Conservation (phyloP, 371 early-diverging fungal genomes). For the Rhizopus delemar region DNA sequence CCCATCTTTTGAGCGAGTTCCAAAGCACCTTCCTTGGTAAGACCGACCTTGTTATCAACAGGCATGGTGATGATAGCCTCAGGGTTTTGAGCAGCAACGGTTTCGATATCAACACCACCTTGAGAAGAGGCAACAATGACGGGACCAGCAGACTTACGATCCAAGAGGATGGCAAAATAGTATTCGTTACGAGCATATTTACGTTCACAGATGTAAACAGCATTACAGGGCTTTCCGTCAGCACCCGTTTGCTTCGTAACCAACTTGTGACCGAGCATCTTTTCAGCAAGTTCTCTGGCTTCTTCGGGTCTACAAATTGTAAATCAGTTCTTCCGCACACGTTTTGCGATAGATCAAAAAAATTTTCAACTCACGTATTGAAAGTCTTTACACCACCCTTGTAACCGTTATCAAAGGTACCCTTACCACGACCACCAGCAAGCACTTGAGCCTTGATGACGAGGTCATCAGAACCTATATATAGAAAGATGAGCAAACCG, state of each 20-base stretch:
- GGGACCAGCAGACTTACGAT: constrained; percentile 92
- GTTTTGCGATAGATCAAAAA: constrained; percentile 1
- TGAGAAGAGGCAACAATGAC: constrained; percentile 94
- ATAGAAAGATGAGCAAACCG: neutral
- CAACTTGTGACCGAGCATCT: constrained; percentile 97
- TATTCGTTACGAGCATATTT: constrained; percentile 94
- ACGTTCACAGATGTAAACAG: constrained; percentile 94
- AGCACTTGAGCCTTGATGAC: constrained; percentile 99
- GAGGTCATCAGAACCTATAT: constrained; percentile 75
- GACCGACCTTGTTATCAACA: constrained; percentile 74
- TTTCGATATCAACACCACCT: constrained; percentile 98
- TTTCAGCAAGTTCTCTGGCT: constrained; percentile 83
- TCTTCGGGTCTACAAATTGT: constrained; percentile 72
- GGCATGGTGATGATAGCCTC: constrained; percentile 88
- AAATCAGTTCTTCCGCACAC: too few species aligned
- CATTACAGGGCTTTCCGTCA: constrained; percentile 92
- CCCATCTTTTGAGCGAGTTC: constrained; percentile 82
- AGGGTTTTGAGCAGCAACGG: constrained; percentile 92
- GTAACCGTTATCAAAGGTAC: constrained; percentile 90
- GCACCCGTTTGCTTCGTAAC: constrained; percentile 98
- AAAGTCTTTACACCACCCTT: constrained; percentile 96
- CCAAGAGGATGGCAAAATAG: constrained; percentile 98
- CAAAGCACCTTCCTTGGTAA: constrained; percentile 64
- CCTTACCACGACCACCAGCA: constrained; percentile 99
- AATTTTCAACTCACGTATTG: constrained; percentile 72